Base-by-base conservation (phyloP, 176 grass and related monocot species). In the Avena atlantica region DNA sequence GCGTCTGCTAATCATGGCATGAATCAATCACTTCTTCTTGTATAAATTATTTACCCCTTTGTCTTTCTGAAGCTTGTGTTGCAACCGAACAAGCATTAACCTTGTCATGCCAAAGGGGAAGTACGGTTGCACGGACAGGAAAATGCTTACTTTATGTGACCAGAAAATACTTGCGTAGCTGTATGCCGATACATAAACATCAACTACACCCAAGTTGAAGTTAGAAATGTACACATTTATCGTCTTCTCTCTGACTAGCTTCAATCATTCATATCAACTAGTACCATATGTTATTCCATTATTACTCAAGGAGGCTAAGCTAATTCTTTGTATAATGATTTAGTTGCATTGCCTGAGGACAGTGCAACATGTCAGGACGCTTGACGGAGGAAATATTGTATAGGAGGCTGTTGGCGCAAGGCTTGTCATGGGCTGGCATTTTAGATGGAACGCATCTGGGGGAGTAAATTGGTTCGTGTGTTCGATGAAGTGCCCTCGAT, bases 191-290 rank as follows among this genome's bases (percentile, higher is more conserved):
- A 17, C 25, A 16, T 57, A 69, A 58, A 31, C 6, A 15, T 27
- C 8, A 42, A 4, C 8, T 24, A 81, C n/a, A 81, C 45, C 9
- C 29, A 67, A 74, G 60, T 17, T 83, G 49, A 50, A 83, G 21
- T 53, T 74, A 16, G 9, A 64, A 59, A 37, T 78, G 72, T 12
- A 1, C 31, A 23, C 0, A 0, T 37, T 81, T 58, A 63, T 42
- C 7, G 45, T 86, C 19, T 23, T 42, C 3, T 61, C 24, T 81
- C 8, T 51, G 68, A 74, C 68, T 19, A 13, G 12, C 61, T 24
- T 57, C 71, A 69, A 37, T 69, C 36, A 69, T 76, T 83, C 47
- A 51, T 25, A 61, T 27, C 27, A 87, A 65, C 44, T 29, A 34
- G 31, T 34, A 21, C 14, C 31, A 2, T 31, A 15, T 65, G 9